Evolutionary conservation across 2,329 filamentous ascomycete species (phyloP), one percentile per base, ranked within the genome.

Genomic region (Botrytis paeoniae): DNA sequence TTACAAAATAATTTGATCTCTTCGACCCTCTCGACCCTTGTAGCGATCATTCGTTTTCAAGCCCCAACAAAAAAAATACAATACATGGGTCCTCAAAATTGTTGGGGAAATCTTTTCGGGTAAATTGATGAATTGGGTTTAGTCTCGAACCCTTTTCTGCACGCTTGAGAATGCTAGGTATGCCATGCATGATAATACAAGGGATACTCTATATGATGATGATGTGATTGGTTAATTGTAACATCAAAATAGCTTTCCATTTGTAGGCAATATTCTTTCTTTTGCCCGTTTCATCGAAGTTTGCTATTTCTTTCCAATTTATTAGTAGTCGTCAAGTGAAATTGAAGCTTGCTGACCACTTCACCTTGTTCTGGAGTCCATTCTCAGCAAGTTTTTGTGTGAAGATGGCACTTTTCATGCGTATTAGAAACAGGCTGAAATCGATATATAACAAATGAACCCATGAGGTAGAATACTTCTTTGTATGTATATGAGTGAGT

Each of bases 61-160:
- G 22, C 70, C 70, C 70, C 70, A 72, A 72, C 70, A 72, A 72
- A 72, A 72, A 16, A 16, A 35, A 18, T n/a, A 41, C 16, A 57
- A 57, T 57, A 8, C 51, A 57, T 29, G 51, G 51, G 51, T 8
- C n/a, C n/a, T 45, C 29, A 68, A 41, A 72, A 59, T 72, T 72
- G 70, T 72, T 72, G 70, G 70, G 70, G 70, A 72, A 72, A 66
- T 37, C 51, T 29, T 18, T 29, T 59, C 62, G 61, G 48, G 20
- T 68, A 66, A 45, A 43, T 66, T 12, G 14, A 66, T 35, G 45
- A 20, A 45, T 45, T 66, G 22, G n/a, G 70, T n/a, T 35, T 71
- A 66, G 61, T 45, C 20, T 39, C 16, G 48, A 59, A 51, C 70
- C 61, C 63, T 65, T 43, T 64, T n/a, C 64, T 64, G 62, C 62